Evolutionary conservation across 2,329 filamentous ascomycete species (phyloP), one percentile per base, ranked within the genome.

Genomic region (Clarireedia paspali): DNA sequence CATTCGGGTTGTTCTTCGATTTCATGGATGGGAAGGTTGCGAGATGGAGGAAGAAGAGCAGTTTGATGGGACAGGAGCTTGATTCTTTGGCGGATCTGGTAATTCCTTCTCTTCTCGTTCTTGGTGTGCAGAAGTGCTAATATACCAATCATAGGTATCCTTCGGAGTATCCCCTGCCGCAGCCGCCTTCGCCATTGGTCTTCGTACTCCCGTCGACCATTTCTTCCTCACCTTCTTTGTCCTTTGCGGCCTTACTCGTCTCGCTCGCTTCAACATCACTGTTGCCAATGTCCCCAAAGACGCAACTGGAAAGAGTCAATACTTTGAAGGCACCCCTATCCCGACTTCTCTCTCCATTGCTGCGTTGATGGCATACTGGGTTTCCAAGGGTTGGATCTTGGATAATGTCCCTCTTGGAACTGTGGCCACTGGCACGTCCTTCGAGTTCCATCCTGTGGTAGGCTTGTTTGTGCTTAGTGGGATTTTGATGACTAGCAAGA

Each of bases 21-120:
- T 95, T 96, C 70, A 90, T 97, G 80, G 94, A 99, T 72, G 94
- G 94, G 69, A 94, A 91, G 70, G 91, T 99, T 55, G 94, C 94
- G 61, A 81, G 94, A 62, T 97, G 94, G 94, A 84, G 94, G 70
- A 87, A 90, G 75, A 99, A 96, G 85, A 94, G 89, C 67, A 95
- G 89, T 66, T 78, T 99, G 70, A 97, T 99, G 92, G 94, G 94
- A 12, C 92, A 96, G 73, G 94, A 99, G 73, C 77, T 99, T 55
- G 94, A 99, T 72, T 97, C 92, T 6, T 79, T 99, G 48, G 94
- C 94, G 55, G 94, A 99, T 71, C 72, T 99, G 77, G 91, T 96
- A 85, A 27, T 40, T 40, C 15, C 23, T 50, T 50, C 14, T 47
- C 39, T 48, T 38, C 20, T 51, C 14, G 2, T 39, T 40, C 30